Evolutionary conservation across 345 rosid species (phyloP).

Genomic region (Eucalyptus erythrocorys): DNA sequence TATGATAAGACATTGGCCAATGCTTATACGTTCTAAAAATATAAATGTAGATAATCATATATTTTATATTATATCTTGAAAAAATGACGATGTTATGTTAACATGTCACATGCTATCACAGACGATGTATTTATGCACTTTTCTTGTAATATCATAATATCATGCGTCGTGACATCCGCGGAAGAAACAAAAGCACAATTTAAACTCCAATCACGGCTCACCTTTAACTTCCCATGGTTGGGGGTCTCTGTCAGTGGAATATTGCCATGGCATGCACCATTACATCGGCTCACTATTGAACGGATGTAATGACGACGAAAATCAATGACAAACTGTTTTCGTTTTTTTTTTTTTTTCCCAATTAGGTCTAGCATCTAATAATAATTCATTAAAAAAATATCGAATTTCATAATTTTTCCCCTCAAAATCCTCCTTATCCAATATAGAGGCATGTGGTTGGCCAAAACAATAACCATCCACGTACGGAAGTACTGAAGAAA

Average conservation of each 20-base stretch:
- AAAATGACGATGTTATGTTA: background rate
- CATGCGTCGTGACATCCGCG: background rate
- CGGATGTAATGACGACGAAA: background rate
- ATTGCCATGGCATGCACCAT: slow-evolving; percentile 3
- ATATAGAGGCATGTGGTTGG: background rate
- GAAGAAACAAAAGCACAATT: background rate
- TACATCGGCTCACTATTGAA: background rate
- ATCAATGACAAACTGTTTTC: background rate
- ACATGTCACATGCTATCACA: background rate
- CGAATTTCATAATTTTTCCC: background rate
- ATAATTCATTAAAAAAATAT: background rate
- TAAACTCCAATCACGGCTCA: background rate
- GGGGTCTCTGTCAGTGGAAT: slow-evolving; percentile 7
- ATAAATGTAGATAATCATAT: background rate
- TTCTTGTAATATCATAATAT: background rate
- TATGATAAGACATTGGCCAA: background rate
- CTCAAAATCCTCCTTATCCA: background rate
- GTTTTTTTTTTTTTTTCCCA: background rate
- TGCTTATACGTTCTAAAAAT: background rate
- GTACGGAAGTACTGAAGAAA: background rate
- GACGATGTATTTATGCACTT: background rate
- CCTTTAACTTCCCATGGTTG: slow-evolving; percentile 1
- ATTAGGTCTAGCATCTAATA: background rate
- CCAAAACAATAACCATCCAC: background rate
- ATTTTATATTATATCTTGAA: background rate